Evolutionary conservation across 1,284 basidiomycete species (phyloP).

Genomic region (Mycena sp.): DNA sequence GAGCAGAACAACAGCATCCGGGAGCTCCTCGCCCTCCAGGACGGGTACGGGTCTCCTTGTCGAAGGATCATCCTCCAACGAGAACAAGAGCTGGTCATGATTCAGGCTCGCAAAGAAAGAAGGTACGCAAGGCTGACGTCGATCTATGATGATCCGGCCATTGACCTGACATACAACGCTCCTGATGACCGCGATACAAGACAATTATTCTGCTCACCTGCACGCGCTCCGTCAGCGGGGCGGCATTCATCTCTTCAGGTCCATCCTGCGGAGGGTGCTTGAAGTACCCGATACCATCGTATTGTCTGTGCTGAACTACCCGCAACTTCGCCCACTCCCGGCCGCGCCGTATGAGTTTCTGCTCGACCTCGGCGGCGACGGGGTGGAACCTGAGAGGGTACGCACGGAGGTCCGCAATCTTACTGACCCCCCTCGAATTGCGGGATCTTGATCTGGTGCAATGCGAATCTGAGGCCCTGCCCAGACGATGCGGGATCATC

Average conservation of each 20-base stretch:
- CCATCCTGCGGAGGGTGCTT: too few relatives aligned
- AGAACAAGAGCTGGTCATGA: not conserved
- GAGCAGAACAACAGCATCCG: not conserved
- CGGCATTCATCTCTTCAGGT: too few relatives aligned
- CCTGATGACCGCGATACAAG: too few relatives aligned
- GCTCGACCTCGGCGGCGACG: not conserved
- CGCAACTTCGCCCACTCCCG: conserved; percentile 18
- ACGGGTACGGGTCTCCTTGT: not conserved
- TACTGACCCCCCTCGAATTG: not conserved
- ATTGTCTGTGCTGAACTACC: conserved; percentile 34
- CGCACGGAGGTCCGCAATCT: conserved; percentile 28
- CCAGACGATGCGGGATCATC: not conserved
- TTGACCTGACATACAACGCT: too few relatives aligned
- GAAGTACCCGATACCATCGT: not conserved
- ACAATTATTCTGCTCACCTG: not conserved
- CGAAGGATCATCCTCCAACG: not conserved
- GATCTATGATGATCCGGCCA: conserved; percentile 6
- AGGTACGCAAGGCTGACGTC: conserved; percentile 21
- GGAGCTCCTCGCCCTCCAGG: not conserved
- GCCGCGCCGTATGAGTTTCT: conserved; percentile 7
- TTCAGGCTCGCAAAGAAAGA: not conserved
- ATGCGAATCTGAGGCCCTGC: not conserved
- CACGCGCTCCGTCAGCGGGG: too few relatives aligned
- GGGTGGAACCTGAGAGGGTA: conserved; percentile 37
- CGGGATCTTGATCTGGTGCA: not conserved